Base-by-base conservation (phyloP, 257 asterid species). In the Jacaranda copaia region DNA sequence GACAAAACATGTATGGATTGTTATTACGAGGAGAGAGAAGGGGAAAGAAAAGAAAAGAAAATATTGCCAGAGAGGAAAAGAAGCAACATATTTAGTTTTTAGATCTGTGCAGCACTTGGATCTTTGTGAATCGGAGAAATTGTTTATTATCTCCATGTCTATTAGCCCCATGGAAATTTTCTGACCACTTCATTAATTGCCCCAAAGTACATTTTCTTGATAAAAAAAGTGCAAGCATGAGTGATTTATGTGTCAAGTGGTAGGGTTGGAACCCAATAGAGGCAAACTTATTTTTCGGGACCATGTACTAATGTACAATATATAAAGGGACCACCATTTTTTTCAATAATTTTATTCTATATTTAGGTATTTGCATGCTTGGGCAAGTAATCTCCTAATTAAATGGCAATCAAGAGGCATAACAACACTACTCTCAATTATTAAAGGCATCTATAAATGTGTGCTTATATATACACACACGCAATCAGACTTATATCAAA, bases 231-330 rank as follows among this genome's bases (percentile, higher is more conserved):
- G 14, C 74, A 70, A 75, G 70, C 84, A 75, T 75, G 10, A 25
- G 76, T 68, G 61, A 46, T 80, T 75, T 59, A 49, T 75, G 73
- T 69, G 77, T 19, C 53, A 49, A 60, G 66, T 32, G 84, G 80
- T 40, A 43, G 61, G 79, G 74, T 57, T 61, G 15, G 39, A 35
- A 46, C 8, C 59, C 56, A 38, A 45, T 20, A 9, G 46, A 13
- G 63, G 83, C 40, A 70, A 68, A 40, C 64, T 73, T 1, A 53
- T 32, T 57, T 8, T 12, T 67, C 25, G 84, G 84, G 84, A 80
- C 80, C 84, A 80, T 69, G 43, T 57, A 58, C 71, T 45, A 32
- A 48, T 39, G 38, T 65, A 19, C 43, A 53, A 63, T 63, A 25
- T 55, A 39, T 68, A 10, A 66, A 19, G 63, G 83, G 79, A 79